A percentile compares a stretch with the other conserved stretches of the same genome.
These are phyloP conservation scores for Vickermania ingenoplastis DNA, from an alignment of 208 protist species.

Conservation along the genomic window DNA sequence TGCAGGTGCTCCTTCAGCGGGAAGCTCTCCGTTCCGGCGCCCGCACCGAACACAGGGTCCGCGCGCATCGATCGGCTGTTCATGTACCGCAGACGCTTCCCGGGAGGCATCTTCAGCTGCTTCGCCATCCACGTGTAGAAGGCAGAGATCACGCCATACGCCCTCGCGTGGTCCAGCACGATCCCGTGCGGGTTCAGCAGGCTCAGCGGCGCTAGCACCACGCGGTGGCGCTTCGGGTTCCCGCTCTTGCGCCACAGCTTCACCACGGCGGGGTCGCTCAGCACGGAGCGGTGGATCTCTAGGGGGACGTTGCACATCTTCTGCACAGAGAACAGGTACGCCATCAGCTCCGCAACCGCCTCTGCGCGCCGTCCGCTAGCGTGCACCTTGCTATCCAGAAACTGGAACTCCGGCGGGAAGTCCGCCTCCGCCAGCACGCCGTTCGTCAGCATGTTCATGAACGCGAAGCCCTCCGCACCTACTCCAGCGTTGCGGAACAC, in stretches of 20 bases:
- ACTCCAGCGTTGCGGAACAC: conserved; percentile 72
- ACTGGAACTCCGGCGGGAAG: too few relatives aligned
- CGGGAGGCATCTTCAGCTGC: conserved; percentile 23
- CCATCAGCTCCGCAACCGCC: conserved; percentile 52
- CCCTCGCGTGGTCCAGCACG: conserved; percentile 42
- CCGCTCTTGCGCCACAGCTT: conserved; percentile 35
- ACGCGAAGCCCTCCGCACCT: conserved; percentile 63
- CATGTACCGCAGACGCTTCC: conserved; percentile 67
- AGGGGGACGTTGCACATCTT: conserved; percentile 65
- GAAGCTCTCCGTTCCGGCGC: conserved; percentile 10
- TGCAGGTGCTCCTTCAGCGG: conserved; percentile 43
- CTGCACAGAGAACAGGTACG: conserved; percentile 70
- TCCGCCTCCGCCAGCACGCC: conserved; percentile 48
- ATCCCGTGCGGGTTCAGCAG: conserved; percentile 20
- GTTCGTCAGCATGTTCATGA: conserved; percentile 69
- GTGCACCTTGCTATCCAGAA: conserved; percentile 13
- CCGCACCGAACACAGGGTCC: conserved; percentile 43
- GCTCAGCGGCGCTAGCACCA: conserved; percentile 60
- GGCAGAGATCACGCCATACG: conserved; percentile 61
- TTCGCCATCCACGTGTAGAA: conserved; percentile 65
- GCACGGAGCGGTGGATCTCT: conserved; percentile 76
- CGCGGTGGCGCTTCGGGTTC: conserved; percentile 55
- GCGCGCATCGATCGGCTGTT: conserved; percentile 46
- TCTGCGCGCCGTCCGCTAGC: conserved; percentile 23
- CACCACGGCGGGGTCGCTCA: conserved; percentile 65